Conservation (phyloP, 768 basidiomycete species). For the Sutorius australiensis region DNA sequence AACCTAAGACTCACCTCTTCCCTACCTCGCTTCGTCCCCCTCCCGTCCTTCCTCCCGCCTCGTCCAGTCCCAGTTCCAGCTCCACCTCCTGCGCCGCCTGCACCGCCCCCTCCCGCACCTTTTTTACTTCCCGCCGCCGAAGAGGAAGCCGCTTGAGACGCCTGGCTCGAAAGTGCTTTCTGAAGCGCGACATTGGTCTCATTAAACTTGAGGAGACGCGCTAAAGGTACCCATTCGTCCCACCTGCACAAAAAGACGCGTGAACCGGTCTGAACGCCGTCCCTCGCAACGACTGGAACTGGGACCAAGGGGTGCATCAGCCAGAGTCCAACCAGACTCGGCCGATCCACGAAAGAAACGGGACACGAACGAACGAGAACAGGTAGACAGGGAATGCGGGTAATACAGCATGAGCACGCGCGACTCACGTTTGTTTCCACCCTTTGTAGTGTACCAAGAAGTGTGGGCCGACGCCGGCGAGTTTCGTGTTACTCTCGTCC, state of each 20-base stretch:
- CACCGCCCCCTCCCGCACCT: constrained; percentile 17
- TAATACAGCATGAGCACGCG: not conserved
- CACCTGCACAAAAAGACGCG: constrained; percentile 2
- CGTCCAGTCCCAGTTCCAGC: constrained; percentile 26
- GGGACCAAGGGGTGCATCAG: not conserved
- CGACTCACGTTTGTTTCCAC: constrained; percentile 91
- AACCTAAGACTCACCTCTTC: constrained; percentile 55
- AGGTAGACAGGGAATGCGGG: not conserved
- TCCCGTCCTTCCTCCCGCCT: constrained; percentile 53
- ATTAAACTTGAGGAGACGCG: constrained; percentile 78
- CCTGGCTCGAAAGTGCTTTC: constrained; percentile 54
- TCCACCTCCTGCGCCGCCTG: constrained; percentile 28
- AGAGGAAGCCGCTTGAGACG: constrained; percentile 40
- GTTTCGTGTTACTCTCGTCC: constrained; percentile 58
- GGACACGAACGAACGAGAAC: not conserved
- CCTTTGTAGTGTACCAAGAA: constrained; percentile 99
- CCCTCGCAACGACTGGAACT: not conserved
- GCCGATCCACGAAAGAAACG: not conserved
- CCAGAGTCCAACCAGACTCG: not conserved
- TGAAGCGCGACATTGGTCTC: constrained; percentile 78
- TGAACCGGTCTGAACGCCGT: not conserved
- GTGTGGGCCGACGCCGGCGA: constrained; percentile 66
- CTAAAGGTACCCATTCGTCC: constrained; percentile 69
- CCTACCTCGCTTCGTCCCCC: constrained; percentile 66
- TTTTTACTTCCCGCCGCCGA: constrained; percentile 31